These are phyloP conservation scores for Beauveria australis DNA, from an alignment of 2,329 filamentous ascomycete genomes.

Conservation along the genomic window DNA sequence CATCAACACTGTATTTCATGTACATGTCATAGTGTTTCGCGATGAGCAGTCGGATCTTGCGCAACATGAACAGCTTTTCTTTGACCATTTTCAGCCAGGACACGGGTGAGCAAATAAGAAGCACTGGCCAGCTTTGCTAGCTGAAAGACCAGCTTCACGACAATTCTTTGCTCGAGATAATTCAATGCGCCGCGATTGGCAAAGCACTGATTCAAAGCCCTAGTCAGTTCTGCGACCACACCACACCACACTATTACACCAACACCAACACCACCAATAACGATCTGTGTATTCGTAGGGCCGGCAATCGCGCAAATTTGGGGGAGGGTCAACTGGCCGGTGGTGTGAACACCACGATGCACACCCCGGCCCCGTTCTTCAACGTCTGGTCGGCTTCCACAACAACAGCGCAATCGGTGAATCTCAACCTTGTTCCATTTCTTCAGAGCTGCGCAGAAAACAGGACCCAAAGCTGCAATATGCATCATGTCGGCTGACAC, in stretches of 20 bases:
- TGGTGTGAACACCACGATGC: conserved; percentile 9
- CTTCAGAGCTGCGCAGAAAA: not conserved
- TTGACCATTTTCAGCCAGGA: too few species aligned
- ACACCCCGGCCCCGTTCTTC: not conserved
- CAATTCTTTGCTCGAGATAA: not conserved
- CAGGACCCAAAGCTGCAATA: not conserved
- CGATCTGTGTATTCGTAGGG: not conserved
- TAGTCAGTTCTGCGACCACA: not conserved
- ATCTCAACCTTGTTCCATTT: not conserved
- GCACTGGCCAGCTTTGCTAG: too few species aligned
- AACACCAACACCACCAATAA: not conserved
- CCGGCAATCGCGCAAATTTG: conserved; percentile 1
- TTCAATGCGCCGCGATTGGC: conserved; percentile 2
- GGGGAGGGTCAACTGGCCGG: not conserved
- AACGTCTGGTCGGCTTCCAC: not conserved
- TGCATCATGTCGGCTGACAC: not conserved
- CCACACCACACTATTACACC: not conserved
- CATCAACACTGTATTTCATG: not conserved
- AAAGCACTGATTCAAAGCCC: not conserved
- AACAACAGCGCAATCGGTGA: not conserved
- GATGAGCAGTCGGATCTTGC: not conserved
- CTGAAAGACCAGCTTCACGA: not conserved
- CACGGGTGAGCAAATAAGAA: too few species aligned
- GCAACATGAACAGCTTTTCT: too few species aligned
- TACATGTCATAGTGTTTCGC: not conserved